Evolutionary conservation across 805 yeast genomes (phyloP), one percentile per base, ranked within the genome.

Genomic region (Yamadazyma phyllophila): DNA sequence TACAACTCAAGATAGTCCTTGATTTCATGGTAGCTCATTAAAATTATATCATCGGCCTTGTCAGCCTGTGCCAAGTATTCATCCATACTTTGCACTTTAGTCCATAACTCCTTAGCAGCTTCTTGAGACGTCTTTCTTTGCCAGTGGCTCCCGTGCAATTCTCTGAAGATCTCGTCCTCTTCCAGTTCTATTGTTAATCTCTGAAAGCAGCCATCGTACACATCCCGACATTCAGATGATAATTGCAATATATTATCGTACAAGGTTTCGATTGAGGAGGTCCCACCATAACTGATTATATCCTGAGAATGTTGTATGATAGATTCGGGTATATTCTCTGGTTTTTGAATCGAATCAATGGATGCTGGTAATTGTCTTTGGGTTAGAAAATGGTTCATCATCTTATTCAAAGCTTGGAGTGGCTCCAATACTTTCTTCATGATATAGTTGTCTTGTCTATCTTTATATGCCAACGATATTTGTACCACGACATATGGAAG

Each of bases 401-500:
- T 59, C 30, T 66, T 68, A 38, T 76, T 74, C 20, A 84, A 56
- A 3, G 76, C 66, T 16, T 64, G 62, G 1, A 83, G 54, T 0
- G 90, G 89, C 2, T 62, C 66, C 51, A 50, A 58, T 44, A 61
- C 67, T 45, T 51, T 69, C 39, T 77, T 75, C 26, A 65, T 65
- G 8, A 85, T 69, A 55, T 74, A 85, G 3, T 64, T 65, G 11
- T 77, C 78, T 47, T 81, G 82, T 49, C 91, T 71, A 49, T 85
- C 92, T 43, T 77, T 74, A 57, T 80, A 87, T 0, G 90, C 83
- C 34, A 77, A 78, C 0, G 88, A 81, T 2, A 80, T 74, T 53
- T 83, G 86, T 35, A 86, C 75, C 1, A 88, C 77, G 2, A 74
- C 62, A 51, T 77, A 78, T 0, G 97, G 96, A 2, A 89, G 58